phyloP scores from a whole-genome alignment of 148 eudicot genomes.

The Amaranthus palmeri region DNA sequence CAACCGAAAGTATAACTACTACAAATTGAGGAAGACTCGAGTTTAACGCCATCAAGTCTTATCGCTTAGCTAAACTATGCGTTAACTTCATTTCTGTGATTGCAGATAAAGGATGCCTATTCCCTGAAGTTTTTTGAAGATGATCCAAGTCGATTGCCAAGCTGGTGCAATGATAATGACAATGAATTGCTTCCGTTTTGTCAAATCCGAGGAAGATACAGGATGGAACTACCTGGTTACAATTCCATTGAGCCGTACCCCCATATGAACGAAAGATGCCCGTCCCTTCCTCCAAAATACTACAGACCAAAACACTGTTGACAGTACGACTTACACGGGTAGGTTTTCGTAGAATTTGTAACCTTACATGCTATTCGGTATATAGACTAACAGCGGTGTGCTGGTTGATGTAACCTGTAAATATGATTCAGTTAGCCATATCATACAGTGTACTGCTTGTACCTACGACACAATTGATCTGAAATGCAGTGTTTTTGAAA shows the following conservation, averaged over 20 bases:
- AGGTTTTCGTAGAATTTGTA: background rate
- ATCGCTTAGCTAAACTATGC: background rate
- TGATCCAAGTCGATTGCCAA: constrained; percentile 73
- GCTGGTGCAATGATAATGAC: constrained; percentile 89
- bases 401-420: constrained; percentile 21
- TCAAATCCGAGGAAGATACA: constrained; percentile 82
- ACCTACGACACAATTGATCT: background rate
- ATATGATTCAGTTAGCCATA: constrained; percentile 3
- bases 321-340: constrained; percentile 2
- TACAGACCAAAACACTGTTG: constrained; percentile 55
- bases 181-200: constrained; percentile 72
- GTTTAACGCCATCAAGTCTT: background rate
- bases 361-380: constrained; percentile 8
- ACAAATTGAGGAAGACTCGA: background rate
- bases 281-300: constrained; percentile 80
- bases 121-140: constrained; percentile 70
- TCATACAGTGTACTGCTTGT: constrained; percentile 5
- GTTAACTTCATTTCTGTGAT: background rate
- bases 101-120: constrained; percentile 98
- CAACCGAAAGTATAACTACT: background rate
- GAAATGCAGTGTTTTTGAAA: background rate
- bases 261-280: constrained; percentile 86
- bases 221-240: constrained; percentile 90
- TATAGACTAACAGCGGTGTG: constrained; percentile 7
- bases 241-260: constrained; percentile 72